Base-by-base conservation (phyloP, 495 filamentous ascomycete genomes). In the Pyronema omphalodes region DNA sequence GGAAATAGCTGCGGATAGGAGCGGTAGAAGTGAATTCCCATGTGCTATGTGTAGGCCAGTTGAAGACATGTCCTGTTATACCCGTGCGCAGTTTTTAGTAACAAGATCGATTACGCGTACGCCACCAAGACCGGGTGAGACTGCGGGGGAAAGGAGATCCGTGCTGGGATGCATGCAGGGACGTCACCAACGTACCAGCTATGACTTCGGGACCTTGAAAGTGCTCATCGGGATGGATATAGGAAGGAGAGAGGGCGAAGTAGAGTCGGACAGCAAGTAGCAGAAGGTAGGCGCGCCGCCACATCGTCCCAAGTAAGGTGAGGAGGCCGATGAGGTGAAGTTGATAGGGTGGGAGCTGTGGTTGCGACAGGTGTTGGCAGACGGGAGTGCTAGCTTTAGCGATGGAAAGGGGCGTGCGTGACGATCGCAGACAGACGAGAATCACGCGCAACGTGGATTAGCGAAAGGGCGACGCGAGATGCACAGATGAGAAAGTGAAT, bases 191-290 rank as follows among this genome's bases (percentile, higher is more conserved):
- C 50, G n/a, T 52, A 46, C 52, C 52, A 56, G 88, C 88, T 61
- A 94, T 89, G 51, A 96, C 83, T 71, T 98, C 91, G 8, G 89
- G 91, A 15, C 91, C 91, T 65, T 98, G 91, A 65, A 98, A 98
- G 69, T 95, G 86, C 73, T 98, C 91, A 70, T 98, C 91, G 3
- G 91, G 91, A 68, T 98, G 91, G 34, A 98, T 77, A 68, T 98
- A 98, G 71, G 89, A 95, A 44, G 91, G 85, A 46, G 82, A 87
- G 35, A 94, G 73, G 44, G 91, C 88, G 62, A 95, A 93, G 73
- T 93, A 96, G 56, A 95, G 75, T 63, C 93, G 83, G 59, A 95
- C 81, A 56, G 86, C 68, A 55, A 94, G 68, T 55, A 98, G 73
- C 39, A 93, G 69, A 59, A 96, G 71, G 68, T 94, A 94, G 51